phyloP scores from a whole-genome alignment of 495 filamentous ascomycete genomes.

The Echria macrotheca region DNA sequence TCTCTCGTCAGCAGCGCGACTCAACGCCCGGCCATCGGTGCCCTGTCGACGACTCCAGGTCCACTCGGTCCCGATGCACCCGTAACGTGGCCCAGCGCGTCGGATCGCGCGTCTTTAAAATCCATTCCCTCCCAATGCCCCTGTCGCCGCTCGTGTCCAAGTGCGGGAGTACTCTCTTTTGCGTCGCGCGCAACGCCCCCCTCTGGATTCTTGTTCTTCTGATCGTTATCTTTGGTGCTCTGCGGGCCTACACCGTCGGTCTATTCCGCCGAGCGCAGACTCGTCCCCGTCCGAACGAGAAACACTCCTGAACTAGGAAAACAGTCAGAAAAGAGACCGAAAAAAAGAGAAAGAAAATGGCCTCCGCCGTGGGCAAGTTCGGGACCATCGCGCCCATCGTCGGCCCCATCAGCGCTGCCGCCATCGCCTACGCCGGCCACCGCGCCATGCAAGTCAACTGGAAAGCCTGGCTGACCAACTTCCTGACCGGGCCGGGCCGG shows the following conservation, averaged over 20 bases:
- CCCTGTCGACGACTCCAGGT: too few relatives aligned
- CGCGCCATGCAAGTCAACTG: slow-evolving; percentile 33
- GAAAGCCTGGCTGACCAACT: slow-evolving; percentile 27
- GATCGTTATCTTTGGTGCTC: slow-evolving; percentile 26
- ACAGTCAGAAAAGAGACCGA: not conserved
- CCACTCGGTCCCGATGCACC: too few relatives aligned
- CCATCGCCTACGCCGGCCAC: slow-evolving; percentile 37
- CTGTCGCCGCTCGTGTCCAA: slow-evolving; percentile 18
- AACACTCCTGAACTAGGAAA: not conserved
- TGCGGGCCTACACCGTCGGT: slow-evolving; percentile 16
- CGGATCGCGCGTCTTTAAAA: too few relatives aligned
- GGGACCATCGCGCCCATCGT: slow-evolving; percentile 34
- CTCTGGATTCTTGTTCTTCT: slow-evolving; percentile 38
- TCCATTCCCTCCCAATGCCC: not conserved
- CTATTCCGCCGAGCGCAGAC: not conserved
- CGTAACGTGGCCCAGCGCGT: too few relatives aligned
- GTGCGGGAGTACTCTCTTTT: slow-evolving; percentile 35
- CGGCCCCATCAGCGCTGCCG: slow-evolving; percentile 29
- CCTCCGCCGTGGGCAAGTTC: slow-evolving; percentile 32
- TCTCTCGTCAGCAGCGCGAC: too few relatives aligned
- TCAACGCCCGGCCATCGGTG: too few relatives aligned
- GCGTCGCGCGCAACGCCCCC: slow-evolving; percentile 30
- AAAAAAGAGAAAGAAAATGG: slow-evolving; percentile 29
- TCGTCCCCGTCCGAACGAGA: not conserved
- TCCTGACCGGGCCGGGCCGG: slow-evolving; percentile 46